Evolutionary conservation across 176 grass and related monocot species (phyloP).

Genomic region (Triticum turgidum): DNA sequence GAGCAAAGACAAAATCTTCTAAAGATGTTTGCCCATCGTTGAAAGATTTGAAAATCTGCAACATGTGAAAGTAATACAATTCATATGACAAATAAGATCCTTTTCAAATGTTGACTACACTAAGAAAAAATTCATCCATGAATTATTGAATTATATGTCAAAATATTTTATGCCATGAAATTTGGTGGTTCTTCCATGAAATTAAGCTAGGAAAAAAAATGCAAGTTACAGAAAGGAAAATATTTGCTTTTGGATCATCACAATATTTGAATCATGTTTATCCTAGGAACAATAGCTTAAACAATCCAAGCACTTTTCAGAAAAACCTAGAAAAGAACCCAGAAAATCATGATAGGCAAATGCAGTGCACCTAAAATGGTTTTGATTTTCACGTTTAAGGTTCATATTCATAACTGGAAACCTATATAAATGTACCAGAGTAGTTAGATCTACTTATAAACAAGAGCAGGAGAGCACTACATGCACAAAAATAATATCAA

Average conservation of each 20-base stretch:
- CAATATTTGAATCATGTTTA: slow-evolving; percentile 14
- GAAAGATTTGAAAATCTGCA: slow-evolving; percentile 71
- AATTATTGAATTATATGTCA: slow-evolving; percentile 2
- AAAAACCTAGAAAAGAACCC: not conserved
- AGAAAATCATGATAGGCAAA: slow-evolving; percentile 18
- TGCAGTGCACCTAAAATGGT: not conserved
- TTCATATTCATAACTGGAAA: slow-evolving; percentile 10
- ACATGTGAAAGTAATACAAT: slow-evolving; percentile 28
- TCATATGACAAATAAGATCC: slow-evolving; percentile 23
- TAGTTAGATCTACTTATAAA: not conserved
- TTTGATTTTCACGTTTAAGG: slow-evolving; percentile 12
- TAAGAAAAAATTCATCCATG: not conserved
- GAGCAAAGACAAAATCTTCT: slow-evolving; percentile 61
- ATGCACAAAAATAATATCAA: not conserved
- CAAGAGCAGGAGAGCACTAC: not conserved
- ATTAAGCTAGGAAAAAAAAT: slow-evolving; percentile 26
- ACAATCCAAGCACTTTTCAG: not conserved
- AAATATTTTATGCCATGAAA: not conserved
- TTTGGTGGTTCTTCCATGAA: slow-evolving; percentile 2
- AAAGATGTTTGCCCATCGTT: slow-evolving; percentile 58
- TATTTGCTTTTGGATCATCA: not conserved
- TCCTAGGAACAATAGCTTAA: slow-evolving; percentile 9
- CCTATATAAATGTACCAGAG: not conserved
- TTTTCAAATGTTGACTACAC: not conserved
- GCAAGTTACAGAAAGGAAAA: not conserved